Evolutionary conservation across 2,329 filamentous ascomycete species (phyloP).

Genomic region (Arachnomyces sp.): DNA sequence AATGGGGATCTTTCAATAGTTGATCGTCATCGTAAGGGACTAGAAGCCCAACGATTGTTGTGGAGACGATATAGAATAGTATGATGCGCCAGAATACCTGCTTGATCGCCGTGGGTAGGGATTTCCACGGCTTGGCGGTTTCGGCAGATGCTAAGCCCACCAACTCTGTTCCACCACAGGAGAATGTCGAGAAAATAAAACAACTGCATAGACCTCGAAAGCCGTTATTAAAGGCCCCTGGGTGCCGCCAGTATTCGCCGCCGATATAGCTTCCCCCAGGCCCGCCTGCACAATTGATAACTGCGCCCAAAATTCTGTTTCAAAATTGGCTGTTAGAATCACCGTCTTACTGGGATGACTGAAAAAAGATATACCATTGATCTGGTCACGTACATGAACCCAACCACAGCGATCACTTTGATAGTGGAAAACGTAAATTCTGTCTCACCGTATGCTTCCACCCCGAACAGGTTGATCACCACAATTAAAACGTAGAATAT

Average conservation of each 20-base stretch:
- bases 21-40: conserved; percentile 42
- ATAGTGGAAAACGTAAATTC: conserved; percentile 82
- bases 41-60: conserved; percentile 72
- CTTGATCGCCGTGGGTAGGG: conserved; percentile 78
- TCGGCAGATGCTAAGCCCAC: conserved; percentile 55
- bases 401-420: conserved; percentile 79
- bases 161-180: conserved; percentile 56
- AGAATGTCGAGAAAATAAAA: conserved; percentile 57
- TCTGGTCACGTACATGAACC: conserved; percentile 62
- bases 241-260: conserved; percentile 65
- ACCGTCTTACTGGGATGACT: conserved; percentile 5
- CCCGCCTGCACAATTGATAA: conserved; percentile 76
- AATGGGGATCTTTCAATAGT: conserved; percentile 25
- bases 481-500: conserved; percentile 73
- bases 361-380: conserved; percentile 1
- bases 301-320: conserved; percentile 70
- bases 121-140: conserved; percentile 54
- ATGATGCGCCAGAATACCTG: conserved; percentile 94
- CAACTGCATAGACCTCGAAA: conserved; percentile 59
- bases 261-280: conserved; percentile 71
- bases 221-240: conserved; percentile 66
- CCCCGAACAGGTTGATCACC: conserved; percentile 76
- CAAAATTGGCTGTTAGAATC: conserved; percentile 2
- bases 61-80: conserved; percentile 79
- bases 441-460: conserved; percentile 82